Conservation (phyloP, 176 grass and related monocot genomes). For the Oryza meyeriana region DNA sequence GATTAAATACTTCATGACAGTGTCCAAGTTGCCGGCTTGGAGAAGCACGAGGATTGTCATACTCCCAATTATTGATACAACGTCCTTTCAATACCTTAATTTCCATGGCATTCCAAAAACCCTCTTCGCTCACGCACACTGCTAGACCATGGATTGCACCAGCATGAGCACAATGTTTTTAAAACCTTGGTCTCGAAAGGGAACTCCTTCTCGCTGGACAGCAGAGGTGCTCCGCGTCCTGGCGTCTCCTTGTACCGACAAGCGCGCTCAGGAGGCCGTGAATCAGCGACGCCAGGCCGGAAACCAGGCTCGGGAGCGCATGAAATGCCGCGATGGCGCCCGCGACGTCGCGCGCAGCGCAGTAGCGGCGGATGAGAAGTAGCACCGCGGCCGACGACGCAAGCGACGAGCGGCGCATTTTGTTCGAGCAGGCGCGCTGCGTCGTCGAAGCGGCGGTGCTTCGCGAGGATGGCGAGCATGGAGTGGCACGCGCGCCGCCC, state of each 20-base stretch:
- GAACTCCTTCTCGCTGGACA: constrained; percentile 58
- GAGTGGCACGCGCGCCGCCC: constrained; percentile 59
- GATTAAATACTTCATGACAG: constrained; percentile 76
- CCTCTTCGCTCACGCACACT: constrained; percentile 62
- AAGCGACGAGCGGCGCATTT: constrained; percentile 59
- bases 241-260: constrained; percentile 81
- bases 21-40: constrained; percentile 64
- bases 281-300: constrained; percentile 37
- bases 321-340: constrained; percentile 64
- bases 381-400: constrained; percentile 50
- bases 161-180: constrained; percentile 90
- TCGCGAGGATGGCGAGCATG: constrained; percentile 81
- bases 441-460: constrained; percentile 71
- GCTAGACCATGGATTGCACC: constrained; percentile 68
- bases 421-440: constrained; percentile 61
- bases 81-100: constrained; percentile 51
- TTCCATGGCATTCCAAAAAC: constrained; percentile 77
- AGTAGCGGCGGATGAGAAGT: constrained; percentile 56
- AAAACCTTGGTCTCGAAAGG: constrained; percentile 83
- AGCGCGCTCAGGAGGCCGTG: constrained; percentile 72
- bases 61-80: constrained; percentile 63
- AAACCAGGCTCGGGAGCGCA: constrained; percentile 52
- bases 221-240: constrained; percentile 76
- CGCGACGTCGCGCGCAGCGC: constrained; percentile 60
- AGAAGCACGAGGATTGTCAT: constrained; percentile 97